Evolutionary conservation across 2,329 filamentous ascomycete genomes (phyloP).

Genomic region (Exserohilum rostratum): DNA sequence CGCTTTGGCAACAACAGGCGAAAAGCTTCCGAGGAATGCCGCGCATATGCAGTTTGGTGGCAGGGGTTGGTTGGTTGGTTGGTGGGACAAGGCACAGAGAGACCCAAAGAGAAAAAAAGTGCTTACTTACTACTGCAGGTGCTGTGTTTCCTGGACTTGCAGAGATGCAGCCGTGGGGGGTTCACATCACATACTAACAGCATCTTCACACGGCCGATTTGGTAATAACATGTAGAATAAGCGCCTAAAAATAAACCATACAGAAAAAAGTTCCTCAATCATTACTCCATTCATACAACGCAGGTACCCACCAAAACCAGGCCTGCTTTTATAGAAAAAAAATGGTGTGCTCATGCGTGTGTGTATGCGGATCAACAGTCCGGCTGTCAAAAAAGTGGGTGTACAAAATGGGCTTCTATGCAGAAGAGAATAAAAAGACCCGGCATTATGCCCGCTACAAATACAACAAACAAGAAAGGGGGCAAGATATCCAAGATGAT

Average conservation of each 20-base stretch:
- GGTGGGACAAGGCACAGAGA: not conserved
- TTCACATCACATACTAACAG: not conserved
- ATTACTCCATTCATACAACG: not conserved
- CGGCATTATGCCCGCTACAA: conserved; percentile 40
- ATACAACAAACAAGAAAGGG: conserved; percentile 29
- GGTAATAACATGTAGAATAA: not conserved
- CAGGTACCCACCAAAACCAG: not conserved
- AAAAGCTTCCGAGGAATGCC: no score
- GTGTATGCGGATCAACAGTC: conserved; percentile 43
- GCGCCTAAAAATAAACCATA: not conserved
- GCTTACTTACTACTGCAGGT: not conserved
- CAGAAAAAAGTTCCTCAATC: not conserved
- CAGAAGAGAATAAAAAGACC: conserved; percentile 10
- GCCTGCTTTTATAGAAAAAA: not conserved
- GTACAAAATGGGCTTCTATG: conserved; percentile 12
- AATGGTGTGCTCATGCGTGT: not conserved
- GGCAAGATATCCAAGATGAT: conserved; percentile 8
- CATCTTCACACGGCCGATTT: not conserved
- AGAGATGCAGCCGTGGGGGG: not conserved
- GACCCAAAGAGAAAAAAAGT: not conserved
- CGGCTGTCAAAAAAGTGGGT: conserved; percentile 42
- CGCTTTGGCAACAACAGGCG: not conserved
- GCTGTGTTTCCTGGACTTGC: not conserved
- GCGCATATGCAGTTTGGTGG: no score
- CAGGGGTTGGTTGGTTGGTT: no score